Base-by-base conservation (phyloP, 257 asterid species). In the Nicotiana attenuata region DNA sequence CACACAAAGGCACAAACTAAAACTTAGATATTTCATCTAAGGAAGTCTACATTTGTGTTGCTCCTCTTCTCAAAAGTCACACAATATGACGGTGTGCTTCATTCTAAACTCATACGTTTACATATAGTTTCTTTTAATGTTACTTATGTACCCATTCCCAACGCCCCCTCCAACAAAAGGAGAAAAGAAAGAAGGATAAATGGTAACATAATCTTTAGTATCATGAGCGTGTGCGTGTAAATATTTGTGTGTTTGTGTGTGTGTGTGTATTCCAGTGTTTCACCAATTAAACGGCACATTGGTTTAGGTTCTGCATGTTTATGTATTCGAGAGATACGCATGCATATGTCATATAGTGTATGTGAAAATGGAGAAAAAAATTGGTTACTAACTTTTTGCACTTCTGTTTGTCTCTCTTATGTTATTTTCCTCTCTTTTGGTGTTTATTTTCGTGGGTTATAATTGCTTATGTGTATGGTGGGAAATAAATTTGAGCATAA, bases 41-140 rank as follows among this genome's bases (percentile, higher is more conserved):
- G 60, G 57, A 81, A 75, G 76, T 47, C 76, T 82, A 28, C 59
- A 73, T 45, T 82, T 35, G 14, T 52, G 41, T 57, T 73, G 61
- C 16, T 73, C 60, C 78, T 47, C 78, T 8, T 56, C 80, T 81
- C 31, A 2, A 17, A 50, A 41, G 60, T 33, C 13, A 13, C 88
- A 69, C 80, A 47, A 50, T 50, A 88, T 85, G 91, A 85, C 88
- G 90, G 91, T 90, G 10, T 88, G 85, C n/a, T 80, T 82, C 50
- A 0, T 41, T 9, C 81, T 82, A 78, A 61, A 47, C 53, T 80
- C 59, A 13, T 45, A 67, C 3, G 35, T 8, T 57, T 69, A 75
- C 7, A 20, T 2, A 20, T 50, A 3, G 53, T 63, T 3, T 11
- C 1, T 0, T 41, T 41, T 8, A 7, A 66, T 10, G 31, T 11